Percentiles rank a stretch among this genome's conserved stretches.
Conservation (phyloP, 495 filamentous ascomycete species). For the Penicillium waksmanii region DNA sequence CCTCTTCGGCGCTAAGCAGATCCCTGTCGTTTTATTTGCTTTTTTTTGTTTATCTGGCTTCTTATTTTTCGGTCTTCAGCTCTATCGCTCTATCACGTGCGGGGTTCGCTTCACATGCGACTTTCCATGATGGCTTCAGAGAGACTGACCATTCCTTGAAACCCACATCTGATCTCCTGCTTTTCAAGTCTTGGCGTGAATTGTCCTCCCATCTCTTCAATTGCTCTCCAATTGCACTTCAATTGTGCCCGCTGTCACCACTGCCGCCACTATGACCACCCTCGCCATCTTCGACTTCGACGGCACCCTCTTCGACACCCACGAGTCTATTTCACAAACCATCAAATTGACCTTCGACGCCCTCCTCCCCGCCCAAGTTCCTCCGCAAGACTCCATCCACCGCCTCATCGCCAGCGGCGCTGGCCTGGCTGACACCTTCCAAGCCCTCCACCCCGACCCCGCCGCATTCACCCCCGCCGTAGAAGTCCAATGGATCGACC, state of each 20-base stretch:
- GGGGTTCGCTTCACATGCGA: too few relatives aligned
- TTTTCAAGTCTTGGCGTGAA: too few relatives aligned
- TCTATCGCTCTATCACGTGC: too few relatives aligned
- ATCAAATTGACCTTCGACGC: constrained; percentile 28
- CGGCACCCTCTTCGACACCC: constrained; percentile 35
- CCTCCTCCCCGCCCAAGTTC: constrained; percentile 25
- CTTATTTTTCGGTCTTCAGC: too few relatives aligned
- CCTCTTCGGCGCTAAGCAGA: too few relatives aligned
- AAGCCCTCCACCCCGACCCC: constrained; percentile 21
- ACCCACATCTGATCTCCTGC: too few relatives aligned
- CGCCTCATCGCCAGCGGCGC: constrained; percentile 28
- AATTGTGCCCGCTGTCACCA: too few relatives aligned
- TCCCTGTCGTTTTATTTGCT: too few relatives aligned
- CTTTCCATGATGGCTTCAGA: too few relatives aligned
- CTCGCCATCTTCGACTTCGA: constrained; percentile 36
- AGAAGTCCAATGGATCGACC: constrained; percentile 23
- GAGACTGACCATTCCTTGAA: too few relatives aligned
- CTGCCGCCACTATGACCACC: not conserved
- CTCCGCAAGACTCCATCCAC: constrained; percentile 20
- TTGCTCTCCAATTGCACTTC: not conserved
- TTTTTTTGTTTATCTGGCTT: too few relatives aligned
- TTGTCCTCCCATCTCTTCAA: not conserved
- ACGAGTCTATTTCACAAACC: constrained; percentile 23
- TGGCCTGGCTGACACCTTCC: constrained; percentile 24
- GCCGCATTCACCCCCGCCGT: constrained; percentile 11